Evolutionary conservation across 495 filamentous ascomycete genomes (phyloP).

Genomic region (Clavariopsis aquatica): DNA sequence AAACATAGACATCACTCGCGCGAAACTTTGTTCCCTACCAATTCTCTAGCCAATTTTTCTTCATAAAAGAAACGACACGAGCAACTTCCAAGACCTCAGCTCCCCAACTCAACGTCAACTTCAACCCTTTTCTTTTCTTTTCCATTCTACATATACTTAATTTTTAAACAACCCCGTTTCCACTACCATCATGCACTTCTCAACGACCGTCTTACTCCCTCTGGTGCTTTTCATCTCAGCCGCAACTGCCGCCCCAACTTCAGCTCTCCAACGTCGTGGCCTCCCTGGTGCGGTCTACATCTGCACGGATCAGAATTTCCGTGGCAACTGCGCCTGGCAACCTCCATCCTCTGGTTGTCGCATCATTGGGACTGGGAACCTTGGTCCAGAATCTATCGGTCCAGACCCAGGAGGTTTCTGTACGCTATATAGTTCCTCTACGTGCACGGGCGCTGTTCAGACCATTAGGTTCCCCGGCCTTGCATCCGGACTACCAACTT

Average conservation of each 20-base stretch:
- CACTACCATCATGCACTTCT: constrained; percentile 3
- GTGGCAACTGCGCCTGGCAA: constrained; percentile 22
- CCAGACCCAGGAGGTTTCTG: constrained; percentile 28
- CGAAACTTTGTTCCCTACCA: neutral
- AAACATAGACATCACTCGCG: neutral
- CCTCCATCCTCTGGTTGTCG: constrained; percentile 9
- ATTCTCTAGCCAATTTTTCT: neutral
- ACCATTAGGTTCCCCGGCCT: constrained; percentile 19
- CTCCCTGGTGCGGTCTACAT: constrained; percentile 32
- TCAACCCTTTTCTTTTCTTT: too few species aligned
- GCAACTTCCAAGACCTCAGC: too few species aligned
- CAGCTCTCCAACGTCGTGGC: constrained; percentile 6
- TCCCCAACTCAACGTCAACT: too few species aligned
- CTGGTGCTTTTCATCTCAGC: neutral
- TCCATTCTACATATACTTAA: constrained; percentile 8
- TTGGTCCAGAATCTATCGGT: constrained; percentile 23
- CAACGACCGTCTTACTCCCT: neutral
- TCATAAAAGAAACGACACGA: neutral
- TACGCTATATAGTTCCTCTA: constrained; percentile 2
- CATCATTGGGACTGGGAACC: constrained; percentile 17
- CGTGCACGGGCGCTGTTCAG: constrained; percentile 5
- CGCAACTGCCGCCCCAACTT: neutral
- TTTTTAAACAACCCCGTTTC: constrained; percentile 5
- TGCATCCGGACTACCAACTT: neutral
- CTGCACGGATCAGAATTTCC: constrained; percentile 27